Conservation (phyloP, 139 green algal species). For the Tetraselmis striata region DNA sequence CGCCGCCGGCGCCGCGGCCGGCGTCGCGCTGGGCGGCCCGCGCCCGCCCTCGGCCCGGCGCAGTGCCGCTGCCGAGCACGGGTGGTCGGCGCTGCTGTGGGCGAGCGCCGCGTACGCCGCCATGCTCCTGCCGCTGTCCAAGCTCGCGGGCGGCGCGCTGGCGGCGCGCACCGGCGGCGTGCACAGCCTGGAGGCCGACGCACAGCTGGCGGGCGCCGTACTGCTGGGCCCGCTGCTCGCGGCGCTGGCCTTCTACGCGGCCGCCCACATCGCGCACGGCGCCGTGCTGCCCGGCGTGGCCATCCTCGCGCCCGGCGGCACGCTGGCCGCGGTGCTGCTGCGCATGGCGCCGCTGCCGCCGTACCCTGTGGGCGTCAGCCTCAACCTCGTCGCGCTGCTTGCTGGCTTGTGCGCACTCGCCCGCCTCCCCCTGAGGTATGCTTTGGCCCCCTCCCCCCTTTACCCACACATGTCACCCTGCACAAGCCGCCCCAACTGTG, state of each 20-base stretch:
- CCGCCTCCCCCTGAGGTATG: not conserved
- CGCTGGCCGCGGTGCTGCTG: not conserved
- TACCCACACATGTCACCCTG: too few species aligned
- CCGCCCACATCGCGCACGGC: not conserved
- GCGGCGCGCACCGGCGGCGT: not conserved
- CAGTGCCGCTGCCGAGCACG: not conserved
- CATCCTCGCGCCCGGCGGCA: not conserved
- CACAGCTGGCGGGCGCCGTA: not conserved
- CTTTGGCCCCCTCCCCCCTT: too few species aligned
- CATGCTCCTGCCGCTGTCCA: not conserved
- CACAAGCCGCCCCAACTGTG: too few species aligned
- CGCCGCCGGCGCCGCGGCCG: too few species aligned
- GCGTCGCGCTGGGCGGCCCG: not conserved
- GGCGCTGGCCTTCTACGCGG: not conserved
- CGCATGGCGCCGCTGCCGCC: not conserved
- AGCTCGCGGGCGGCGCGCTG: not conserved
- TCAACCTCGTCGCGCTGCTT: not conserved
- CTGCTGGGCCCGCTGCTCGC: not conserved
- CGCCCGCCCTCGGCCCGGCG: too few species aligned
- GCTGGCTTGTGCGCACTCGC: not conserved
- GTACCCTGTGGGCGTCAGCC: not conserved
- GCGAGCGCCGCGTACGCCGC: not conserved
- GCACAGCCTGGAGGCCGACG: not conserved
- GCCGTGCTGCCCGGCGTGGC: not conserved
- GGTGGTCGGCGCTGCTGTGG: not conserved